Base-by-base conservation (phyloP, 2,329 filamentous ascomycete species). In the Paracorniculantispora psalliotae region DNA sequence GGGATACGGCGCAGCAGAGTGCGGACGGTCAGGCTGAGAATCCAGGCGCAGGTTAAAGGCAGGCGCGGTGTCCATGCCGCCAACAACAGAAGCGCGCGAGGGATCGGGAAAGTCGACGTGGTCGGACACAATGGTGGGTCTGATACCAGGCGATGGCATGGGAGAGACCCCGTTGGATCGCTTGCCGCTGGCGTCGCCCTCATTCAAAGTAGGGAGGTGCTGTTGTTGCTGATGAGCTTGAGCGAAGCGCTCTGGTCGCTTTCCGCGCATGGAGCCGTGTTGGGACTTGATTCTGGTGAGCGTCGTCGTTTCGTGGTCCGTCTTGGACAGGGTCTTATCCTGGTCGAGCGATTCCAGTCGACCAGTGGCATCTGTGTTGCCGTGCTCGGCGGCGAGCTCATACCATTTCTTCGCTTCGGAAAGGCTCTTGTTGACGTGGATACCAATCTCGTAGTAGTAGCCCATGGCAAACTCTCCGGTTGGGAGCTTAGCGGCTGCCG, bases 361-460 rank as follows among this genome's bases (percentile, higher is more conserved):
- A 48, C 82, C 83, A 51, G 85, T 77, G 13, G 94, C 94, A 73
- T 99, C 94, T 66, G 90, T 89, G 73, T 97, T 99, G 37, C 93
- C 94, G 68, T 93, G 91, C 33, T 90, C 88, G 30, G 92, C 89
- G 8, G 94, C 93, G 68, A 91, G 87, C 64, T 89, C 85, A 71
- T 99, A 99, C 94, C 94, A 99, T 63, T 81, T 85, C 63, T 89
- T 81, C 1, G 94, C 93, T 71, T 94, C 90, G 52, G 85, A 82
- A 44, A 97, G 75, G 69, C 93, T 90, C 64, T 91, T 89, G n/a
- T 85, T 83, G 25, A 96, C 89, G 69, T 92, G 87, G 70, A 99
- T 96, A 65, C 94, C 94, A 66, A 99, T 96, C 72, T 99, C 94
- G 71, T 94, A 86, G 76, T 97, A 99, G 74, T 99, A 99, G 12